These are phyloP conservation scores for Fomitopsis pinicola DNA, from an alignment of 1,284 basidiomycete genomes.

Conservation along the genomic window DNA sequence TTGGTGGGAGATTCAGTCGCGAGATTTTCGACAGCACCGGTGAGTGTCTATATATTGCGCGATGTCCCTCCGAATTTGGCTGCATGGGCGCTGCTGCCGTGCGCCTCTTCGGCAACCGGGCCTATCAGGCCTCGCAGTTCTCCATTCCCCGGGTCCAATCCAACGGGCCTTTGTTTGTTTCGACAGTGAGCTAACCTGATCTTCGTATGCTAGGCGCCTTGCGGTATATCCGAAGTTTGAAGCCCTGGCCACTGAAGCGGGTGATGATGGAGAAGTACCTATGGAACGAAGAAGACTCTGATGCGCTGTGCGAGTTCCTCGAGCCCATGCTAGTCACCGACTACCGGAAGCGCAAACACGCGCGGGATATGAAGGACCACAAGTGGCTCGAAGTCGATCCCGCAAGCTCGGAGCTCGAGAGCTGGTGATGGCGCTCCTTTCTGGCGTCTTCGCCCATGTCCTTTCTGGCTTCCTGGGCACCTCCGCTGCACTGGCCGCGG, in stretches of 20 bases:
- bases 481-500: not conserved
- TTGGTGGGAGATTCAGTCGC: slow-evolving; percentile 79
- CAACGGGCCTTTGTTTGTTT: not conserved
- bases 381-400: slow-evolving; percentile 61
- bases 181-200: not conserved
- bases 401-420: slow-evolving; percentile 19
- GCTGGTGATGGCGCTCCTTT: slow-evolving; percentile 13
- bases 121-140: not conserved
- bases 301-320: slow-evolving; percentile 65
- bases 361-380: slow-evolving; percentile 72
- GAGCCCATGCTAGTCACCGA: slow-evolving; percentile 78
- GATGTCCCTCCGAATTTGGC: not conserved
- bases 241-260: slow-evolving; percentile 79
- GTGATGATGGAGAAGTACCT: slow-evolving; percentile 87
- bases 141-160: not conserved
- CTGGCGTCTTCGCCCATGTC: not conserved
- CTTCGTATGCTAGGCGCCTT: slow-evolving; percentile 39
- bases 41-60: slow-evolving; percentile 25
- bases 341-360: slow-evolving; percentile 63
- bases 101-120: slow-evolving; percentile 4
- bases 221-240: slow-evolving; percentile 75
- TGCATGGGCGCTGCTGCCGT: slow-evolving; percentile 10
- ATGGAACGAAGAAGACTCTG: slow-evolving; percentile 56
- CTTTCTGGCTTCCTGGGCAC: not conserved
- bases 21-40: slow-evolving; percentile 83